A percentile compares a stretch with the other conserved stretches of the same genome.
Evolutionary conservation across 192 early-diverging fungal genomes (phyloP).

Genomic region (Entophlyctis luteolus): DNA sequence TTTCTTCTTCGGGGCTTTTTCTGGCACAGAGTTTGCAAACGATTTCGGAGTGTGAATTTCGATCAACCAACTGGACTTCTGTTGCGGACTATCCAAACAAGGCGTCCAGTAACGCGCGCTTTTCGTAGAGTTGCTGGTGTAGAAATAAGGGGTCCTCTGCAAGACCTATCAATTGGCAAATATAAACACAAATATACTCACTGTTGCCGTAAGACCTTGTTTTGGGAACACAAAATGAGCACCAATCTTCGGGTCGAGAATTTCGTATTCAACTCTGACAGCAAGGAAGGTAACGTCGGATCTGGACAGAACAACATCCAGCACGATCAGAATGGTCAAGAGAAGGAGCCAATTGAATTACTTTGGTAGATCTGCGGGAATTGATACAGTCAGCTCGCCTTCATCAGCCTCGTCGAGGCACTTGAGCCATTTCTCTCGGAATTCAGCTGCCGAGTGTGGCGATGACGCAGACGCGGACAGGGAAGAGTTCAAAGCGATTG

Average conservation of each 20-base stretch:
- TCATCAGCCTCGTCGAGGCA: neutral
- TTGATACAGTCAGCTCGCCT: neutral
- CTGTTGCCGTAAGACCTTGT: slow-evolving; percentile 13
- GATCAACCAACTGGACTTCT: slow-evolving; percentile 38
- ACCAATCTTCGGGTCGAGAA: slow-evolving; percentile 26
- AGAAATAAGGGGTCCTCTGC: slow-evolving; percentile 43
- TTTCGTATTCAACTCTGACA: slow-evolving; percentile 28
- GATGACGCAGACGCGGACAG: slow-evolving; percentile 12
- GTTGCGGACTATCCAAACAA: slow-evolving; percentile 40
- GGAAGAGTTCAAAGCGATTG: slow-evolving; percentile 23
- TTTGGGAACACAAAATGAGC: slow-evolving; percentile 40
- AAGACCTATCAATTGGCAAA: neutral
- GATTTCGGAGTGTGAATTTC: slow-evolving; percentile 29
- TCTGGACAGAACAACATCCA: neutral
- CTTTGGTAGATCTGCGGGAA: neutral
- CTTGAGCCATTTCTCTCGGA: neutral
- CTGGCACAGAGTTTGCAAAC: slow-evolving; percentile 2
- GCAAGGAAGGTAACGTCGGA: neutral
- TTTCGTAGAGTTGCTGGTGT: slow-evolving; percentile 34
- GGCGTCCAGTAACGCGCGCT: slow-evolving; percentile 47
- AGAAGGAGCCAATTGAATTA: neutral
- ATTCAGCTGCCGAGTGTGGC: neutral
- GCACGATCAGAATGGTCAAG: neutral
- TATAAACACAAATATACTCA: neutral
- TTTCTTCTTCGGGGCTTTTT: neutral